Conservation (phyloP, 257 asterid genomes). For the Nicotiana knightiana region DNA sequence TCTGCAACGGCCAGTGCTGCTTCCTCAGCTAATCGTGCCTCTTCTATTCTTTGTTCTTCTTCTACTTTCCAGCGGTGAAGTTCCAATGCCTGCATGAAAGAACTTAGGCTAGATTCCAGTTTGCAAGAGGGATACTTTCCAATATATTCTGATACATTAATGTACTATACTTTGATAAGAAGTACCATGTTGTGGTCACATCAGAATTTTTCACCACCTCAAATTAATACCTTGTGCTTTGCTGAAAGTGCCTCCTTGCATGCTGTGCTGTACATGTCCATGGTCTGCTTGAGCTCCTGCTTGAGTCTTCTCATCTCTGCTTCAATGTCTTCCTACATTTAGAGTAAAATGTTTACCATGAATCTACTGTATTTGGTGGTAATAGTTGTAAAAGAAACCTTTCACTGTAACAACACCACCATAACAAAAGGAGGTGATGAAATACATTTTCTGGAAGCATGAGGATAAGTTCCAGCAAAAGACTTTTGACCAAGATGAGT, state of each 20-base stretch:
- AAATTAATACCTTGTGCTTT: conserved; percentile 54
- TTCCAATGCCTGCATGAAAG: conserved; percentile 51
- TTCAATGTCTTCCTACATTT: conserved; percentile 71
- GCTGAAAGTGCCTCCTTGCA: conserved; percentile 90
- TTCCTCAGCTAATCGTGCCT: conserved; percentile 65
- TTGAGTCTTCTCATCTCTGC: conserved; percentile 95
- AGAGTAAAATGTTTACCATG: not conserved
- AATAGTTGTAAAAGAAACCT: not conserved
- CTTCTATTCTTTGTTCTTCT: conserved; percentile 65
- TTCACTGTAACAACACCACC: not conserved
- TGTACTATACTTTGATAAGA: not conserved
- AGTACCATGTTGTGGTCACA: not conserved
- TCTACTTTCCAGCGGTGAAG: conserved; percentile 85
- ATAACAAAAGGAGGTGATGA: not conserved
- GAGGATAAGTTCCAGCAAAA: not conserved
- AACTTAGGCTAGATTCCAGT: conserved; percentile 2
- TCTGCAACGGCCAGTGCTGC: conserved; percentile 76
- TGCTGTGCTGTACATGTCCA: conserved; percentile 95
- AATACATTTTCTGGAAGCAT: not conserved
- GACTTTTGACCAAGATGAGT: not conserved
- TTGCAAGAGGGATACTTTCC: not conserved
- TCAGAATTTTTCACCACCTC: not conserved
- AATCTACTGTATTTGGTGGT: not conserved
- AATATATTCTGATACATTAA: not conserved
- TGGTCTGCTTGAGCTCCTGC: conserved; percentile 84